Evolutionary conservation across 1,139 yeast genomes (phyloP).

Genomic region (Protomyces arabidopsidicola): DNA sequence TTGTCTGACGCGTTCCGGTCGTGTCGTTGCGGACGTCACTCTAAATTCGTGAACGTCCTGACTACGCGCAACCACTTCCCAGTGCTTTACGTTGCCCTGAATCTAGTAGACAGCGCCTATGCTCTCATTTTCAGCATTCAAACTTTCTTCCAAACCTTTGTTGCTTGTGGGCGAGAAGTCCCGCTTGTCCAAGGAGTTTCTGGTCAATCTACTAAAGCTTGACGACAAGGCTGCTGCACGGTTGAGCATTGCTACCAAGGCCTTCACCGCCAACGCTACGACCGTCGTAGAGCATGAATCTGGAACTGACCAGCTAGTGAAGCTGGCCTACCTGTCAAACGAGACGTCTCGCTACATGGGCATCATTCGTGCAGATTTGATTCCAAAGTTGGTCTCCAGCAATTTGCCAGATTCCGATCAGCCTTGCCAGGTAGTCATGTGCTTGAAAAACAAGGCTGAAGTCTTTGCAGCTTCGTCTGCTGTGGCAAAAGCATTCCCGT

Average conservation of each 20-base stretch:
- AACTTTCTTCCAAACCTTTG: constrained; percentile 3
- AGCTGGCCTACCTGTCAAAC: constrained; percentile 5
- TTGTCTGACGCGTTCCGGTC: neutral
- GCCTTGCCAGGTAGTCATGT: constrained; percentile 10
- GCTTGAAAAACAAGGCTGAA: constrained; percentile 7
- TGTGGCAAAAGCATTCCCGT: constrained; percentile 15
- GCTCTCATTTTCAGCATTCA: constrained; percentile 2
- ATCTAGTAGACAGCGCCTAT: neutral
- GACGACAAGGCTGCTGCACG: neutral
- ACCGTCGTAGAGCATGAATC: constrained; percentile 1
- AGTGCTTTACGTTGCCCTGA: no score
- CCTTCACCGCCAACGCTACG: constrained; percentile 4
- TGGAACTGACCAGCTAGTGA: neutral
- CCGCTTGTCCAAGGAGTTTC: constrained; percentile 4
- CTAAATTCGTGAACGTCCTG: no score
- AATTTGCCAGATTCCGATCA: neutral
- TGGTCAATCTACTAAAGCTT: constrained; percentile 1
- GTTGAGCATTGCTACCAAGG: constrained; percentile 4
- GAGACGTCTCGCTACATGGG: constrained; percentile 9
- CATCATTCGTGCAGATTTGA: constrained; percentile 1
- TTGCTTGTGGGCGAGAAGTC: constrained; percentile 14
- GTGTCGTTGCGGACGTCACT: neutral
- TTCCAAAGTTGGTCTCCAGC: neutral
- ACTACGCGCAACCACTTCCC: no score
- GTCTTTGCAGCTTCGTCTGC: constrained; percentile 11